Evolutionary conservation across 2,329 filamentous ascomycete genomes (phyloP).

Genomic region (Volutella citrinella): DNA sequence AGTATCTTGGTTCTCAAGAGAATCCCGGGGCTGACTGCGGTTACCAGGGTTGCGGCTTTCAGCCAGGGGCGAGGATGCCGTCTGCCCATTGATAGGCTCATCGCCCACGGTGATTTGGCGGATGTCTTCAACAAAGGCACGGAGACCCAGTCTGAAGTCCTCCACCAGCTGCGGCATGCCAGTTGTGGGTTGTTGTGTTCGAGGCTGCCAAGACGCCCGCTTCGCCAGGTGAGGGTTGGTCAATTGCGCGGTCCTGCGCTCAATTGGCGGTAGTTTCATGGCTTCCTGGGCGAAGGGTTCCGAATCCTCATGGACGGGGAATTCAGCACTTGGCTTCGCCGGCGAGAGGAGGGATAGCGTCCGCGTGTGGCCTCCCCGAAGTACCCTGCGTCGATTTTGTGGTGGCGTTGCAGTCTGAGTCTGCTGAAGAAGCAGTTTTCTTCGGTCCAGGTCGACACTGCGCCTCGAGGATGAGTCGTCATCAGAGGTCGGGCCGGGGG

Average conservation of each 20-base stretch:
- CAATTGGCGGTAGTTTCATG: conserved; percentile 24
- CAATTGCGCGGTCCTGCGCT: conserved; percentile 32
- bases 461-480: conserved; percentile 36
- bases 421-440: conserved; percentile 62
- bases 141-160: conserved; percentile 84
- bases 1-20: conserved; percentile 40
- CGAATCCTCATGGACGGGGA: conserved; percentile 41
- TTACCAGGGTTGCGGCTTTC: conserved; percentile 16
- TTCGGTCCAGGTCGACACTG: conserved; percentile 66
- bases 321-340: conserved; percentile 43
- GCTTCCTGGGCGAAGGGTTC: conserved; percentile 22
- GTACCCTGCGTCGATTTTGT: conserved; percentile 56
- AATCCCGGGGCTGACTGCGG: conserved; percentile 17
- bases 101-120: conserved; percentile 95
- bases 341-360: conserved; percentile 81
- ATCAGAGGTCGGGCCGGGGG: conserved; percentile 20
- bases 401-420: conserved; percentile 43
- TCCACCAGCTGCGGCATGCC: conserved; percentile 76
- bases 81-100: conserved; percentile 66
- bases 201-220: conserved; percentile 59
- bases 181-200: conserved; percentile 40
- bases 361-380: conserved; percentile 63
- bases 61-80: conserved; percentile 18
- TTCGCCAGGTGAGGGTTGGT: conserved; percentile 44
- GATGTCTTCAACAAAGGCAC: conserved; percentile 94